A percentile compares a stretch with the other conserved stretches of the same genome.
Conservation (phyloP, 176 grass and related monocot species). For the Aegilops tauschii region DNA sequence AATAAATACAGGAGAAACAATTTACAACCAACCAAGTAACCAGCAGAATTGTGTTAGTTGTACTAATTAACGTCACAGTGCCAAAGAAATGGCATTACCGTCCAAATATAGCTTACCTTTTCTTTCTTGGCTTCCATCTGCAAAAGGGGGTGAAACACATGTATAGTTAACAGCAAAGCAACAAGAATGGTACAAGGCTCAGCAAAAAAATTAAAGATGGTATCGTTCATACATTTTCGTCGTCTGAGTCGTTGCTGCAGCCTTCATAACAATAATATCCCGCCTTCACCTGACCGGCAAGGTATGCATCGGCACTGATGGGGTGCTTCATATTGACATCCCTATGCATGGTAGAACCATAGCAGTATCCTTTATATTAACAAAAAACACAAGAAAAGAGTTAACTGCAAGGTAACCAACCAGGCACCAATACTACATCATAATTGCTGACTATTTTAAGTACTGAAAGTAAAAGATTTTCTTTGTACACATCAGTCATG, state of each 20-base stretch:
- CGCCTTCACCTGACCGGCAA: neutral
- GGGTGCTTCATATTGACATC: neutral
- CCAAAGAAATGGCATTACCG: neutral
- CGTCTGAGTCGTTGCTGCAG: neutral
- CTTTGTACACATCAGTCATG: neutral
- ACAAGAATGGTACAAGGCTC: neutral
- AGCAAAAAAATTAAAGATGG: neutral
- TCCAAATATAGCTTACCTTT: neutral
- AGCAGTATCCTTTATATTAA: neutral
- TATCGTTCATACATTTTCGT: neutral
- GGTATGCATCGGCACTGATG: neutral
- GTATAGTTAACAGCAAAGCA: neutral
- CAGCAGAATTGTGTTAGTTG: neutral
- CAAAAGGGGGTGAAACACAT: neutral
- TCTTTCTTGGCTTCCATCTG: neutral
- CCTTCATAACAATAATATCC: no score
- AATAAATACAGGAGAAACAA: neutral
- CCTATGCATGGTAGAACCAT: neutral
- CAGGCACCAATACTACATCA: neutral
- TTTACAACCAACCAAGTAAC: neutral
- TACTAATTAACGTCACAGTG: neutral
- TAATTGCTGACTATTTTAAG: neutral
- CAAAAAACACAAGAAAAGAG: neutral
- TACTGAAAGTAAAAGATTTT: neutral
- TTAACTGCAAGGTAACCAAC: neutral